Base-by-base conservation (phyloP, 2,329 filamentous ascomycete genomes). In the Neofusicoccum kwambonambiense region DNA sequence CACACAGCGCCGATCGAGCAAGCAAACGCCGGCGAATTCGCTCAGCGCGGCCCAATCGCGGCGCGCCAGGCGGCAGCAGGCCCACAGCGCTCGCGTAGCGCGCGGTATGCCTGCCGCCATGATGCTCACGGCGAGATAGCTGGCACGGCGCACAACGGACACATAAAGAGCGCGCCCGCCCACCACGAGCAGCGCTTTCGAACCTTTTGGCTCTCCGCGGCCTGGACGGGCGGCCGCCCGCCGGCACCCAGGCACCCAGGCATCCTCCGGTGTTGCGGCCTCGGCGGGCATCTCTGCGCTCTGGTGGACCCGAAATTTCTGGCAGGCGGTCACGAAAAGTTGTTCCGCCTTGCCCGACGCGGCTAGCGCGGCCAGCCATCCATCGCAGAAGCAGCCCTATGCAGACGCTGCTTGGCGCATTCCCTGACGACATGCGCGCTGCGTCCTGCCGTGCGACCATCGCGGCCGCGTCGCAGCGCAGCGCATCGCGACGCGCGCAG, bases 321-420 rank as follows among this genome's bases (percentile, higher is more conserved):
- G 39, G 50, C 49, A 54, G 31, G 52, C 52, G 52, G 62, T 47
- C 42, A 64, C 52, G 62, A 45, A 54, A 57, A 57, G 34, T 19
- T 19, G 62, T 37, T 22, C 50, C 62, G 62, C 62, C 52, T 64
- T 58, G 34, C 62, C 41, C 51, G 37, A 58, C 17, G 17, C 17
- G 52, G 44, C 62, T 64, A 64, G 62, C 52, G 62, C 35, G 34
- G 17, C n/a, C 62, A 49, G 51, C 52, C 51, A 35, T 27, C 35
- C 35, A 57, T 34, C 51, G 35, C 51, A 49, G 62, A 52, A 49
- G 62, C 62, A 64, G 62, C 62, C 62, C 62, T 64, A 64, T 58
- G 52, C 34, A 15, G 34, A 37, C 42, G 51, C 42, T 42, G 50
- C 49, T 47, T 49, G 50, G 49, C 49, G 49, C 47, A 64, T 56